Base-by-base conservation (phyloP, 2,329 filamentous ascomycete genomes). In the Colletotrichum zoysiae region DNA sequence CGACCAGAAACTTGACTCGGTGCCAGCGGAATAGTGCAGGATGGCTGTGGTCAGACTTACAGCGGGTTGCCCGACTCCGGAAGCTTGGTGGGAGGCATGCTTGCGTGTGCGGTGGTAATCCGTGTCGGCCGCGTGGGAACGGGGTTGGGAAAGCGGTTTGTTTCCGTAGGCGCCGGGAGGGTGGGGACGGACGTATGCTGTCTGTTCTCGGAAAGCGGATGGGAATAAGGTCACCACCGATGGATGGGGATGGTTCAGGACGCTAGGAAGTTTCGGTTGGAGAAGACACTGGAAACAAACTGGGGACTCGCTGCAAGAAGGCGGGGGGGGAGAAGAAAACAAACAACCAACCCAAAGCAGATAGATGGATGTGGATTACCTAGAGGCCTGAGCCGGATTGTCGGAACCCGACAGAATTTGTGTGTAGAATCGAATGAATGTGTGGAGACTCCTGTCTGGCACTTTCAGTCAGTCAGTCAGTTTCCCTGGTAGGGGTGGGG, bases 31-130 rank as follows among this genome's bases (percentile, higher is more conserved):
- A 62, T 38, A 61, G 38, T 62, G 60, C 44, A 51, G 35, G 55
- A 14, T 23, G 33, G 53, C 3, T 38, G 20, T 57, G 33, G 20
- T 40, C 53, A 30, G 26, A 82, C 84, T 77, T 80, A 86, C 84
- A 86, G 79, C 53, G 84, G 84, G 71, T 86, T 86, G 48, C 84
- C 84, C 42, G 83, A 85, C 71, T 82, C 82, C 63, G 84, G 84
- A 38, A 86, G 80, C 74, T 84, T 77, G 16, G 84, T 86, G 14
- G 84, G 83, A 74, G 84, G 77, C 84, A 86, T 85, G 53, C 64
- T 38, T 73, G 26, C 60, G 56, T 46, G 44, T 33, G 51, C 12
- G 40, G 62, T 64, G 65, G 66, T 65, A 51, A 38, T 61, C 56
- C 38, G 58, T 63, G 50, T 56, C n/a, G 50, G 51, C 20, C 23